A percentile compares a stretch with the other conserved stretches of the same genome.
phyloP scores from a whole-genome alignment of 2,329 filamentous ascomycete genomes.

The Helminthosporium solani region DNA sequence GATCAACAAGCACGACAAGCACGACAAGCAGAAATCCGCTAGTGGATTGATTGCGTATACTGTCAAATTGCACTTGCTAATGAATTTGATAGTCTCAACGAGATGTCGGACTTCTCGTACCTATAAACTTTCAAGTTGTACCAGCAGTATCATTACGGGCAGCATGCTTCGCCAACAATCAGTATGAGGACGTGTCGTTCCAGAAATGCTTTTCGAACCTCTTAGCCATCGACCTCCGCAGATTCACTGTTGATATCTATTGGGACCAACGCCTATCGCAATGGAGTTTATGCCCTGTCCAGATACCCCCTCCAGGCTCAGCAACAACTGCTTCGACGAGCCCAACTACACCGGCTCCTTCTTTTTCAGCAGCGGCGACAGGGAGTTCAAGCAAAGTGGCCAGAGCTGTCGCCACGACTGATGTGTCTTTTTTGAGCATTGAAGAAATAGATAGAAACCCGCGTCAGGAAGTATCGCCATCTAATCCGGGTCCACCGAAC shows the following conservation, averaged over 20 bases:
- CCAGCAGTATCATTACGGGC: constrained; percentile 58
- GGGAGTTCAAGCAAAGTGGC: background rate
- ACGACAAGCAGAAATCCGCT: background rate
- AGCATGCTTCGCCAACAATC: constrained; percentile 58
- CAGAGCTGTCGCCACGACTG: background rate
- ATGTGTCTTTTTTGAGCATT: constrained; percentile 3
- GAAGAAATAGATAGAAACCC: background rate
- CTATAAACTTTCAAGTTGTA: constrained; percentile 62
- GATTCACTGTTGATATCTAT: constrained; percentile 62
- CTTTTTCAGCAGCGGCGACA: background rate
- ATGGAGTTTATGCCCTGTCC: constrained; percentile 64
- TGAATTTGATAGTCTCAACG: constrained; percentile 55
- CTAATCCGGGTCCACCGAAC: background rate
- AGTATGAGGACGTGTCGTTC: constrained; percentile 55
- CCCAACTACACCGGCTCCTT: background rate
- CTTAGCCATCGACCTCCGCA: constrained; percentile 59
- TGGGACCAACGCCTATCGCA: constrained; percentile 58
- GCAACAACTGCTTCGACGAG: constrained; percentile 5
- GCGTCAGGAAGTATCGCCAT: constrained; percentile 4
- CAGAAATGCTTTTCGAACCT: constrained; percentile 64
- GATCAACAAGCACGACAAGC: no score
- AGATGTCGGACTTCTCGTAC: constrained; percentile 60
- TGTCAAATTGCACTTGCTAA: constrained; percentile 10
- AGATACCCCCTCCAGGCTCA: constrained; percentile 44
- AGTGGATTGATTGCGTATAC: background rate